A percentile compares a stretch with the other conserved stretches of the same genome.
phyloP scores from a whole-genome alignment of 306 rosid genomes.

The Lathyrus tuberosus region DNA sequence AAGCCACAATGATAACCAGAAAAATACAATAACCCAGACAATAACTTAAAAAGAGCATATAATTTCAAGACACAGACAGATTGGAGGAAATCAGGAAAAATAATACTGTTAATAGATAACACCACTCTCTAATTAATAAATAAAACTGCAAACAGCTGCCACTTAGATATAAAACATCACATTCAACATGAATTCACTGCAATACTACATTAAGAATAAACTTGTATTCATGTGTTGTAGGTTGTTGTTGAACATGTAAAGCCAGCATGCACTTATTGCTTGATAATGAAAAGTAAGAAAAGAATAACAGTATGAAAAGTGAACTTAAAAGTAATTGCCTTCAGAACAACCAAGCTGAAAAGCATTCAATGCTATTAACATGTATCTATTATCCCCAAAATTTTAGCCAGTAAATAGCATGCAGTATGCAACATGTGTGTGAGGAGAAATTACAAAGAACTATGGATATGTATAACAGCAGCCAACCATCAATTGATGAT shows the following conservation, averaged over 20 bases:
- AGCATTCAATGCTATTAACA: slow-evolving; percentile 19
- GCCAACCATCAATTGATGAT: too few relatives aligned
- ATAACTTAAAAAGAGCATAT: slow-evolving; percentile 5
- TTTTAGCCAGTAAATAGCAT: too few relatives aligned
- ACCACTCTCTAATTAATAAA: too few relatives aligned
- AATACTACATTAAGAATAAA: not conserved
- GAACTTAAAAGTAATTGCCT: slow-evolving; percentile 1
- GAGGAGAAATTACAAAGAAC: too few relatives aligned
- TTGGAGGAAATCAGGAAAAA: not conserved
- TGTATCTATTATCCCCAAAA: not conserved
- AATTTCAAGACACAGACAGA: not conserved
- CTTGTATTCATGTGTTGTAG: not conserved
- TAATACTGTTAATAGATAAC: not conserved
- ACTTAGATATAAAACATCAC: not conserved
- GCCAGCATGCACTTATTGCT: not conserved
- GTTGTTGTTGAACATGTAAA: not conserved
- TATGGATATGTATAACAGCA: too few relatives aligned
- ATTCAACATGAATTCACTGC: not conserved
- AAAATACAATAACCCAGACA: slow-evolving; percentile 19
- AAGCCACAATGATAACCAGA: slow-evolving; percentile 24
- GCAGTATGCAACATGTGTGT: too few relatives aligned
- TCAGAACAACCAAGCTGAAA: slow-evolving; percentile 16
- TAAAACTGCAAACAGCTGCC: slow-evolving; percentile 7
- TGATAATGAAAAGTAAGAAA: not conserved
- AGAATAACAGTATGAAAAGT: not conserved